phyloP scores from a whole-genome alignment of 2,329 filamentous ascomycete genomes.

The Trichoderma aggressivum region DNA sequence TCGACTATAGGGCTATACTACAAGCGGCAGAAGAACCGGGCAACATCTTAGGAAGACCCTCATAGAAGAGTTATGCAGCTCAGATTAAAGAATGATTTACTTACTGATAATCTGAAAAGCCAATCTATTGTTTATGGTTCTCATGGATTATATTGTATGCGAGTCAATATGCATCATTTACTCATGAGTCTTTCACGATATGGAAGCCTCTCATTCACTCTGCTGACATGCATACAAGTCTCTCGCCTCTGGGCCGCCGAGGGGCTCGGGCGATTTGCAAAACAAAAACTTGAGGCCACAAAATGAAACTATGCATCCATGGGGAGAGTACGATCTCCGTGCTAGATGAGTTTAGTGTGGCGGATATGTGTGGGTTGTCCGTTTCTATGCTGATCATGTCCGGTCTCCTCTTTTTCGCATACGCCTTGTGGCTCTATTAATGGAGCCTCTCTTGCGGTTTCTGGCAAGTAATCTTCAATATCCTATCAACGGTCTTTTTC shows the following conservation, averaged over 20 bases:
- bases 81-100: too few relatives aligned
- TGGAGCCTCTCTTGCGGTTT: neutral
- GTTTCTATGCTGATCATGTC: neutral
- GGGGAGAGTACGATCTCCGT: too few relatives aligned
- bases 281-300: too few relatives aligned
- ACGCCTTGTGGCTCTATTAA: neutral
- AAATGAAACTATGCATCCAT: too few relatives aligned
- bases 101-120: too few relatives aligned
- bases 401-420: neutral
- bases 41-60: too few relatives aligned
- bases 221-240: neutral
- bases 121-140: too few relatives aligned
- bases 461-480: neutral
- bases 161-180: slow-evolving; percentile 48
- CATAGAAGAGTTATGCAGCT: too few relatives aligned
- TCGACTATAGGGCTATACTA: neutral
- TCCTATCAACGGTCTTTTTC: neutral
- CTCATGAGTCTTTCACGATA: neutral
- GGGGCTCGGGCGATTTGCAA: too few relatives aligned
- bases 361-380: neutral
- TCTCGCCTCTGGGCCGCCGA: neutral
- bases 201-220: neutral
- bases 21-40: too few relatives aligned
- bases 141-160: slow-evolving; percentile 46
- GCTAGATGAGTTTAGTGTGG: neutral